Evolutionary conservation across 2,329 filamentous ascomycete genomes (phyloP).

Genomic region (Penicillium sp.): DNA sequence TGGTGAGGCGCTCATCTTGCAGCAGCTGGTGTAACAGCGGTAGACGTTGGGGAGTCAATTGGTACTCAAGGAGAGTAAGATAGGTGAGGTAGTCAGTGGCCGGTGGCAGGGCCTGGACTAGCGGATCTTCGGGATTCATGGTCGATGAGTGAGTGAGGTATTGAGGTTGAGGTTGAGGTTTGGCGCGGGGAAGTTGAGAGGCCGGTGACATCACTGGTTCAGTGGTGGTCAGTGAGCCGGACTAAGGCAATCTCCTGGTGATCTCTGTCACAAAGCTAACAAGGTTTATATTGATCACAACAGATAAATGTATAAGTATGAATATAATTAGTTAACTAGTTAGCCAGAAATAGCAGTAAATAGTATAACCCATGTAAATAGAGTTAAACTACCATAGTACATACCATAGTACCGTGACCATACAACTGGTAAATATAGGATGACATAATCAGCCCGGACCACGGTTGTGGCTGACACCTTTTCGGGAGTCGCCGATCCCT

Average conservation of each 20-base stretch:
- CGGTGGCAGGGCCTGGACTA: conserved; percentile 57
- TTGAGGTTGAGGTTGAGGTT: conserved; percentile 1
- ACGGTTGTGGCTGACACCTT: background rate
- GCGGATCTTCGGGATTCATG: conserved; percentile 43
- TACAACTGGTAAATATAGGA: too few relatives aligned
- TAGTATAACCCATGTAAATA: too few relatives aligned
- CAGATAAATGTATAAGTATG: too few relatives aligned
- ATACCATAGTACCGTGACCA: too few relatives aligned
- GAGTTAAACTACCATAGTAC: too few relatives aligned
- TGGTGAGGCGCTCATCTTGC: conserved; percentile 57
- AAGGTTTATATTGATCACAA: too few relatives aligned
- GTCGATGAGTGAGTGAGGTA: conserved; percentile 13
- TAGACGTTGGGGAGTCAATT: conserved; percentile 55
- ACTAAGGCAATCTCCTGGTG: too few relatives aligned
- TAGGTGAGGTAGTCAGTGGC: conserved; percentile 63
- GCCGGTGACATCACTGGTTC: conserved; percentile 11
- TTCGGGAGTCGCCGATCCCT: background rate
- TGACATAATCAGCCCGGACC: too few relatives aligned
- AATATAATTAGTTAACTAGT: too few relatives aligned
- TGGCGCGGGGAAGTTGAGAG: conserved; percentile 2
- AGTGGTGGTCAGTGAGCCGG: background rate
- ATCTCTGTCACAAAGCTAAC: too few relatives aligned
- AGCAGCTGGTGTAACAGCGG: conserved; percentile 56
- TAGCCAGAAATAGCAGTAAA: too few relatives aligned
- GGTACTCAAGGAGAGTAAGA: conserved; percentile 61